Percentiles rank a stretch among this genome's conserved stretches.
These are phyloP conservation scores for Yamadazyma blattariae DNA, from an alignment of 1,139 yeast species.

Conservation along the genomic window DNA sequence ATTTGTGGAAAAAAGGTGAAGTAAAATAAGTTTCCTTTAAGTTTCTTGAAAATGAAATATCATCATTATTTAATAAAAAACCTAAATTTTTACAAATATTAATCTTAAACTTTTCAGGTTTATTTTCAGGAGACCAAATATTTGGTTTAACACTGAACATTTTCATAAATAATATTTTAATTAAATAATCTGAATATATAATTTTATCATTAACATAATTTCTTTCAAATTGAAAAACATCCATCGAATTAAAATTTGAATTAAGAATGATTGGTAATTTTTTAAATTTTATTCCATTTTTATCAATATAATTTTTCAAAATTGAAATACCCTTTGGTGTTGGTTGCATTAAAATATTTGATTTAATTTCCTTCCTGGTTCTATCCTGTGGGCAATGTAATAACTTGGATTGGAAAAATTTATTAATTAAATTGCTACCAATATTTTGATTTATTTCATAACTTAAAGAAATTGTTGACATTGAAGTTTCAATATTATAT, in stretches of 20 bases:
- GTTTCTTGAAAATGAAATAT: background rate
- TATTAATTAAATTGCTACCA: conserved; percentile 48
- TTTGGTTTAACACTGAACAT: conserved; percentile 70
- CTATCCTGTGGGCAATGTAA: conserved; percentile 78
- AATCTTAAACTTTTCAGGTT: conserved; percentile 21
- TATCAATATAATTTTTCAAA: conserved; percentile 56
- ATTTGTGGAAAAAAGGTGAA: conserved; percentile 76
- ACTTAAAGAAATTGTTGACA: conserved; percentile 57
- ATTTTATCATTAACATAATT: conserved; percentile 59
- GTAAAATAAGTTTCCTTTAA: conserved; percentile 5
- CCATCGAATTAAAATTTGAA: conserved; percentile 63
- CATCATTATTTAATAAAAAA: background rate
- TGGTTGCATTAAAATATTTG: conserved; percentile 56
- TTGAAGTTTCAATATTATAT: conserved; percentile 44
- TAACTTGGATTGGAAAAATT: conserved; percentile 64
- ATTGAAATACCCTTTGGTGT: conserved; percentile 89
- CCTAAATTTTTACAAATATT: conserved; percentile 5
- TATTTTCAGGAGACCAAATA: conserved; percentile 58
- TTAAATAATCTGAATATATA: conserved; percentile 59
- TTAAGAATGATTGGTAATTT: conserved; percentile 45
- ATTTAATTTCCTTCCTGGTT: conserved; percentile 50
- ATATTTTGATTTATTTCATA: conserved; percentile 55
- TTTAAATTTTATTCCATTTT: conserved; percentile 47
- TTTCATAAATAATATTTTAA: conserved; percentile 60
- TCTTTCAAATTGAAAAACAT: conserved; percentile 66